These are phyloP conservation scores for Byssothecium circinans DNA, from an alignment of 2,329 filamentous ascomycete species.

Conservation along the genomic window DNA sequence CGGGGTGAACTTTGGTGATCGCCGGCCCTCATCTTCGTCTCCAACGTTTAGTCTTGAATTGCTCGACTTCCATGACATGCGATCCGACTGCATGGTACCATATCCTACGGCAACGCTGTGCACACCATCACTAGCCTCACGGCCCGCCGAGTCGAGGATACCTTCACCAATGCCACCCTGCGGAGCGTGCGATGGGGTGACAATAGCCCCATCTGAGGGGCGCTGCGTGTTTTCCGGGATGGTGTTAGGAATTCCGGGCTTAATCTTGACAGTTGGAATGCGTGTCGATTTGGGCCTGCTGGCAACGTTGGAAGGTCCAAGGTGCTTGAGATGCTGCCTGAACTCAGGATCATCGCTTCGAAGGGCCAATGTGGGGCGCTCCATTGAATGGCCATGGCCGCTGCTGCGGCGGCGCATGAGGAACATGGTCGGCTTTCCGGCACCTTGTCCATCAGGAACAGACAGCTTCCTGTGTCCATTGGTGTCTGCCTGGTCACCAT, in stretches of 20 bases:
- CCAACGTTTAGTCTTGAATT: conserved; percentile 15
- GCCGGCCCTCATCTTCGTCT: conserved; percentile 17
- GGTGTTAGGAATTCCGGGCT: conserved; percentile 54
- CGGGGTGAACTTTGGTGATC: conserved; percentile 27
- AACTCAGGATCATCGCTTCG: conserved; percentile 58
- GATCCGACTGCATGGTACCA: conserved; percentile 44
- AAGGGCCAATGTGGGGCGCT: conserved; percentile 43
- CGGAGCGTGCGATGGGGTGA: conserved; percentile 41
- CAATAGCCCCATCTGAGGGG: conserved; percentile 20
- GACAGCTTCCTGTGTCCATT: conserved; percentile 31
- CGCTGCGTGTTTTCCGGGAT: conserved; percentile 45
- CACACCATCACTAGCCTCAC: conserved; percentile 66
- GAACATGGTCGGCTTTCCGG: conserved; percentile 44
- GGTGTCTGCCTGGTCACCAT: conserved; percentile 16
- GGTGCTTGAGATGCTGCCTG: conserved; percentile 62
- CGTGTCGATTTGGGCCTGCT: conserved; percentile 62
- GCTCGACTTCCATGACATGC: conserved; percentile 33
- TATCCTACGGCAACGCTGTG: conserved; percentile 58
- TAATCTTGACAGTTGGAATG: conserved; percentile 66
- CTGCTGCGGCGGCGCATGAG: conserved; percentile 51
- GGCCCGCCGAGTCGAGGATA: conserved; percentile 56
- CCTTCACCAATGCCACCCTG: conserved; percentile 58
- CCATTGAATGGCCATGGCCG: conserved; percentile 26
- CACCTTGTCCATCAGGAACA: conserved; percentile 29
- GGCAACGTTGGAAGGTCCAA: conserved; percentile 66